Evolutionary conservation across 768 basidiomycete genomes (phyloP).

Genomic region (Tricholoma sp.): DNA sequence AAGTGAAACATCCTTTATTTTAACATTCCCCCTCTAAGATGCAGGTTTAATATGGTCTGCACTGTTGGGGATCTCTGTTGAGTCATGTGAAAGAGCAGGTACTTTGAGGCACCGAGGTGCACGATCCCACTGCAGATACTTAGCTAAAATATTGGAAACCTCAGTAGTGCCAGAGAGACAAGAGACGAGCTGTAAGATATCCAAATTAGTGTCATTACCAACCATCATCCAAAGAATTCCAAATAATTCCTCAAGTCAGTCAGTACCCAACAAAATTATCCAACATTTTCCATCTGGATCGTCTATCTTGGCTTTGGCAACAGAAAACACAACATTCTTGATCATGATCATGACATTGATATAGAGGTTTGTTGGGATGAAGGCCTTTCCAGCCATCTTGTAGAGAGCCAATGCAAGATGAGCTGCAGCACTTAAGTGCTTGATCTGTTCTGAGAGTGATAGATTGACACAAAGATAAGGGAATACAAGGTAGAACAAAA

Average conservation of each 20-base stretch:
- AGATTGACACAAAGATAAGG: conserved; percentile 26
- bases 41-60: conserved; percentile 30
- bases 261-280: conserved; percentile 32
- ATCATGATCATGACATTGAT: conserved; percentile 30
- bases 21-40: conserved; percentile 28
- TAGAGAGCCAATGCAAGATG: conserved; percentile 6
- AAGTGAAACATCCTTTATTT: conserved; percentile 17
- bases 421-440: too few species aligned
- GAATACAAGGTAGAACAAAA: conserved; percentile 20
- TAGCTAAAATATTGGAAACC: conserved; percentile 25
- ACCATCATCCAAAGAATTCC: conserved; percentile 31
- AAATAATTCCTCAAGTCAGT: conserved; percentile 30
- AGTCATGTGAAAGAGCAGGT: conserved; percentile 18
- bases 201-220: conserved; percentile 26
- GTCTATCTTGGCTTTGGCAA: conserved; percentile 31
- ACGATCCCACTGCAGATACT: conserved; percentile 32
- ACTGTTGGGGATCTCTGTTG: conserved; percentile 12
- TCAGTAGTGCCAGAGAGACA: conserved; percentile 25
- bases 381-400: neutral
- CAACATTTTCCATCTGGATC: conserved; percentile 26
- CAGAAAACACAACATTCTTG: conserved; percentile 33
- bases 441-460: too few species aligned
- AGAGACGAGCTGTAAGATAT: conserved; percentile 19
- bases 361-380: conserved; percentile 18
- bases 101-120: conserved; percentile 26